Percentiles rank a stretch among this genome's conserved stretches.
Evolutionary conservation across 139 green algal genomes (phyloP).

Genomic region (Volvox africanus): DNA sequence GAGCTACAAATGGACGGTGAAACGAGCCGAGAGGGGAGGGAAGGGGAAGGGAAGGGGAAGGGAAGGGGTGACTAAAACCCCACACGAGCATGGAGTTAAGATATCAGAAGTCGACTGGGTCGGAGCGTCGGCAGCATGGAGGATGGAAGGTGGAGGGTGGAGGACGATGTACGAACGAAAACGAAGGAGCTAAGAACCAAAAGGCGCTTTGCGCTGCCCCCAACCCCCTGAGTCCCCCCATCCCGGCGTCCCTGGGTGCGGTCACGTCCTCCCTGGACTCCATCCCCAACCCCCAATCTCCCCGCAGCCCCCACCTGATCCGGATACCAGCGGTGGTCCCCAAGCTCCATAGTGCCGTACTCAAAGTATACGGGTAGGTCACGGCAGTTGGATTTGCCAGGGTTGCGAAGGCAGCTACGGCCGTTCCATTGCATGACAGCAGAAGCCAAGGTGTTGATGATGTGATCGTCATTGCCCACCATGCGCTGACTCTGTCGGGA

Average conservation of each 20-base stretch:
- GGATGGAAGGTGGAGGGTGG: too few species aligned
- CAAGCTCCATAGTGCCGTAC: slow-evolving; percentile 35
- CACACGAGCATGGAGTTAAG: too few species aligned
- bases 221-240: neutral
- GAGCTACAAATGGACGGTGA: neutral
- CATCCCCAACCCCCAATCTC: neutral
- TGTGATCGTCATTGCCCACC: slow-evolving; percentile 8
- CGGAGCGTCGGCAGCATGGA: neutral
- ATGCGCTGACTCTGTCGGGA: slow-evolving; percentile 23
- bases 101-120: neutral
- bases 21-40: neutral
- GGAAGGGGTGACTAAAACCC: too few species aligned
- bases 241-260: neutral
- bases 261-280: neutral
- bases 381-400: neutral
- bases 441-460: neutral
- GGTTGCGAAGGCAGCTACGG: slow-evolving; percentile 22
- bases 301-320: slow-evolving; percentile 19
- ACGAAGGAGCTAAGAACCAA: too few species aligned
- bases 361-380: slow-evolving; percentile 32
- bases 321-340: slow-evolving; percentile 39
- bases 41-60: neutral
- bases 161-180: too few species aligned
- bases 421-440: slow-evolving; percentile 27
- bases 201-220: too few species aligned